Evolutionary conservation across 2,329 filamentous ascomycete species (phyloP), one percentile per base, ranked within the genome.

Genomic region (Penicillium sp.): DNA sequence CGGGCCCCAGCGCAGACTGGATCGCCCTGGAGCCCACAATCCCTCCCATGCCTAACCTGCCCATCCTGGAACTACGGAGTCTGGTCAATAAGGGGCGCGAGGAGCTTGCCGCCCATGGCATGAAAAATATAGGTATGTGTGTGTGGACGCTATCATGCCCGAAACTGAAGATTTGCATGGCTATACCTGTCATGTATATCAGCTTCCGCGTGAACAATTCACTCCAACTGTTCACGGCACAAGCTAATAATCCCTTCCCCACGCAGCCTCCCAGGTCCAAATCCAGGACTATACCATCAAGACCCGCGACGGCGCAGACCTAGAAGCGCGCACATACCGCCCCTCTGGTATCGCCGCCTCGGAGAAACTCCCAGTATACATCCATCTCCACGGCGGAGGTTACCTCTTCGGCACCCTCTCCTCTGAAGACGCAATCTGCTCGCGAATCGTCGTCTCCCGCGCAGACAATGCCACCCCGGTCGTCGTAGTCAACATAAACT

Each of bases 341-440:
- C 77, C 81, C 0, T 59, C 67, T 6, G 67, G 69, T 3, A 62
- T 69, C 2, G 58, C 73, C 9, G 33, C 66, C 1, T 64, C 68
- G 2, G 47, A 71, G 39, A 60, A 43, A 11, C 73, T 85, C 0
- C 83, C 84, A 0, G 70, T 85, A 0, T 83, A 81, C 55, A 69
- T 83, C 19, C 80, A 83, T 60, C 69, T 85, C 1, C 84, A 85
- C 61, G 84, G 85, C 3, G 84, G 83, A 3, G 84, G 83, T 0
- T 87, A 83, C 58, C 63, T 85, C 9, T 81, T 83, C n/a, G 85
- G 85, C 2, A 83, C 79, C 0, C 65, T 87, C 2, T 63, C 69
- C 1, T 80, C 79, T 0, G 85, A 87, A 60, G 84, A 87, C 55
- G 79, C 80, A 0, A 75, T 73, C 1, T 87, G 84, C 61, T 70